phyloP scores from a whole-genome alignment of 1,284 basidiomycete species.

The Erythrobasidium hasegawianum region DNA sequence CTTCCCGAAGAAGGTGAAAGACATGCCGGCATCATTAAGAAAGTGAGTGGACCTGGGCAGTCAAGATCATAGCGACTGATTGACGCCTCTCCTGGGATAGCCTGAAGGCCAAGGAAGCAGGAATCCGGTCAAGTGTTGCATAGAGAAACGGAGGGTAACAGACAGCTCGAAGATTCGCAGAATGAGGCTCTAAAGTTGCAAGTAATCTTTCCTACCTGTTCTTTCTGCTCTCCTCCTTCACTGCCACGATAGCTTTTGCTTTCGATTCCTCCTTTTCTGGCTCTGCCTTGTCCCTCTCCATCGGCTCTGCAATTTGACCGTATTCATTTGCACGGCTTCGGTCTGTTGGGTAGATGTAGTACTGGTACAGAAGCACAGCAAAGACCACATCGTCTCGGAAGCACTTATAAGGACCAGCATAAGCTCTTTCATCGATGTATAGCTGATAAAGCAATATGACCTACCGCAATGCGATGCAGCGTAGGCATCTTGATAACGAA shows the following conservation, averaged over 20 bases:
- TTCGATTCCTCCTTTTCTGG: conserved; percentile 21
- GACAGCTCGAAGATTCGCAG: too few species aligned
- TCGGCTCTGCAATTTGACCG: conserved; percentile 52
- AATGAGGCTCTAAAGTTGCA: too few species aligned
- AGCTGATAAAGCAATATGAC: neutral
- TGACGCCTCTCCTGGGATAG: too few species aligned
- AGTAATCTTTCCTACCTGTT: conserved; percentile 49
- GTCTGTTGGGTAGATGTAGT: conserved; percentile 72
- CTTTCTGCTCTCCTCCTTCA: conserved; percentile 44
- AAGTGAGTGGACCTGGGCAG: neutral
- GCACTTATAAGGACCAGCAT: neutral
- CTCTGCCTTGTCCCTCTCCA: conserved; percentile 12
- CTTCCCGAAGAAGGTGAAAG: neutral
- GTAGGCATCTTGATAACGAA: conserved; percentile 96
- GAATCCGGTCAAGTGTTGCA: too few species aligned
- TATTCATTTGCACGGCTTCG: conserved; percentile 92
- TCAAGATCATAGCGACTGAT: neutral
- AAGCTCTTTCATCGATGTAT: neutral
- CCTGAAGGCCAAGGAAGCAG: too few species aligned
- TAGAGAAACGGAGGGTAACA: too few species aligned
- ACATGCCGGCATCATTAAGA: too few species aligned
- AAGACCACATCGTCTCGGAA: conserved; percentile 1
- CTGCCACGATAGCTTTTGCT: conserved; percentile 34
- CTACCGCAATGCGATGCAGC: conserved; percentile 67
- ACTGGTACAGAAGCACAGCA: conserved; percentile 40